Percentiles rank a stretch among this genome's conserved stretches.
Conservation (phyloP, 1,139 yeast species). For the Trichomonascaceae sp. region DNA sequence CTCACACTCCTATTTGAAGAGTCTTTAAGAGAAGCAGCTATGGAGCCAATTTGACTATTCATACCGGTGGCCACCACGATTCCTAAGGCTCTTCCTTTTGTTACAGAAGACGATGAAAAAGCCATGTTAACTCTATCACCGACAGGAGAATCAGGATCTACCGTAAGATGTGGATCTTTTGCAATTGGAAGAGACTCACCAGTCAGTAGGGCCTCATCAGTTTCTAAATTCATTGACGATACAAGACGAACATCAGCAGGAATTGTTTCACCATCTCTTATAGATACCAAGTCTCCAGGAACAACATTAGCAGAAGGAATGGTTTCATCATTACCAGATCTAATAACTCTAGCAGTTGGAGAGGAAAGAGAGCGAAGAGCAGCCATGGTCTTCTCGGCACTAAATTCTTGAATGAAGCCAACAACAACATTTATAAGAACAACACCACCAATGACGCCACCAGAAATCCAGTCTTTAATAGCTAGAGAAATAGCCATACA, state of each 20-base stretch:
- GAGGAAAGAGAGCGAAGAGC: constrained; percentile 63
- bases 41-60: constrained; percentile 68
- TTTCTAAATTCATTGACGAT: constrained; percentile 61
- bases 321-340: constrained; percentile 56
- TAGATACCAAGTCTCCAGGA: constrained; percentile 66
- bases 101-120: constrained; percentile 61
- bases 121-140: constrained; percentile 77
- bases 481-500: constrained; percentile 74
- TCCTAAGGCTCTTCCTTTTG: constrained; percentile 74
- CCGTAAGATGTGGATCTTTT: constrained; percentile 44
- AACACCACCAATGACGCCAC: constrained; percentile 74
- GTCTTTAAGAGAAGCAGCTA: constrained; percentile 57
- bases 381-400: constrained; percentile 79
- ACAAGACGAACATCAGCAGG: constrained; percentile 70
- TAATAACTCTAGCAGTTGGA: constrained; percentile 63
- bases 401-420: constrained; percentile 65
- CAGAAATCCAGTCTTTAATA: constrained; percentile 73
- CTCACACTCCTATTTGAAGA: constrained; percentile 29
- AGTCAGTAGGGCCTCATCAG: constrained; percentile 74
- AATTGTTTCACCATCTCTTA: constrained; percentile 70
- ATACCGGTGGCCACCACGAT: constrained; percentile 63
- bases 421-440: constrained; percentile 59
- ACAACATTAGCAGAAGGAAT: constrained; percentile 65
- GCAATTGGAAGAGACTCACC: constrained; percentile 78
- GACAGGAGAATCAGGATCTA: constrained; percentile 50